phyloP scores from a whole-genome alignment of 768 basidiomycete species.

The Amanita muscaria region DNA sequence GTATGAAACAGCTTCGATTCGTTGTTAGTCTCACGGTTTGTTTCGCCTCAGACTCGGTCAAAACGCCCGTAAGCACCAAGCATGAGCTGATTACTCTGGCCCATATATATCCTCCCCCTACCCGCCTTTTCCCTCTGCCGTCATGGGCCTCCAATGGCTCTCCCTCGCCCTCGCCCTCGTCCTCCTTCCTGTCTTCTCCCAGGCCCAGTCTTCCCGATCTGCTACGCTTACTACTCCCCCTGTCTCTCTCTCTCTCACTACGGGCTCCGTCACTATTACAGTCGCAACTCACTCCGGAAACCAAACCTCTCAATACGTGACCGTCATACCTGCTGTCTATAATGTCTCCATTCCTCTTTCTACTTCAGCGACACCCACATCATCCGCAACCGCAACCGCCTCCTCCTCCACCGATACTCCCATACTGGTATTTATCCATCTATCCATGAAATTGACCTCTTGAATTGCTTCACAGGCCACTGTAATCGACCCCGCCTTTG shows the following conservation, averaged over 20 bases:
- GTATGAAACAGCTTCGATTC: not conserved
- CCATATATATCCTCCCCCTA: conserved; percentile 14
- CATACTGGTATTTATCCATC: conserved; percentile 26
- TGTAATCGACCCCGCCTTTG: conserved; percentile 79
- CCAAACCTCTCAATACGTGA: conserved; percentile 40
- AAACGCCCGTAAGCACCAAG: conserved; percentile 4
- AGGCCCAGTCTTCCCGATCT: conserved; percentile 10
- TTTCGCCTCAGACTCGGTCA: conserved; percentile 1
- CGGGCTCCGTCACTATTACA: conserved; percentile 35
- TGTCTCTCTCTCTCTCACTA: conserved; percentile 47
- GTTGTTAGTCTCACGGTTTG: not conserved
- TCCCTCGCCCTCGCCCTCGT: conserved; percentile 13
- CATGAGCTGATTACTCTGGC: conserved; percentile 14
- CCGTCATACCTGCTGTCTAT: conserved; percentile 49
- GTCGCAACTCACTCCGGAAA: conserved; percentile 41
- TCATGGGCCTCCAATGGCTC: conserved; percentile 10
- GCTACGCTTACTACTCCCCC: conserved; percentile 25
- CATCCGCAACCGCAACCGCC: conserved; percentile 34
- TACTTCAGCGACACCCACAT: conserved; percentile 28
- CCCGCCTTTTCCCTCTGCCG: conserved; percentile 9
- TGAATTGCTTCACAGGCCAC: conserved; percentile 50
- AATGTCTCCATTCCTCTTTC: conserved; percentile 51
- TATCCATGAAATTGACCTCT: conserved; percentile 13
- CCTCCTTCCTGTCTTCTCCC: conserved; percentile 27
- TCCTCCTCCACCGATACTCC: conserved; percentile 33